phyloP scores from a whole-genome alignment of 2,329 filamentous ascomycete species.

The Davidsoniella neocaledoniae region DNA sequence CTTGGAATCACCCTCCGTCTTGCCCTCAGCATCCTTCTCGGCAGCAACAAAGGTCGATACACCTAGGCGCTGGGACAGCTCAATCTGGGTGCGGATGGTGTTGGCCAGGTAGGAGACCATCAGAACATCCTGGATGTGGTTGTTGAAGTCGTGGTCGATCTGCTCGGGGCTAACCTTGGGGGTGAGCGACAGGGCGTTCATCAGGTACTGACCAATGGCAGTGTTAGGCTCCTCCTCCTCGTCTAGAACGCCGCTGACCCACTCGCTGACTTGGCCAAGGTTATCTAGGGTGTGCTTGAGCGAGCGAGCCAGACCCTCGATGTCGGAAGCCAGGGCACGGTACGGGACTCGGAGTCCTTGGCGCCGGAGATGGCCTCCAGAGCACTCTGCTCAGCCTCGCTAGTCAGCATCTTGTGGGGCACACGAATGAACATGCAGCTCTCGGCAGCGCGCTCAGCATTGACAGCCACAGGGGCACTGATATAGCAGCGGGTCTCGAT shows the following conservation, averaged over 20 bases:
- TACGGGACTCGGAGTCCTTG: slow-evolving; percentile 60
- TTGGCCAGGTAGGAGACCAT: slow-evolving; percentile 97
- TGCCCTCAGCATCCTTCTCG: slow-evolving; percentile 34
- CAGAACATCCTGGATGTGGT: slow-evolving; percentile 97
- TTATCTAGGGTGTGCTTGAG: slow-evolving; percentile 78
- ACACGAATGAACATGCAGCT: slow-evolving; percentile 96
- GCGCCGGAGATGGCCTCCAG: slow-evolving; percentile 74
- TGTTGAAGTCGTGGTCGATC: slow-evolving; percentile 98
- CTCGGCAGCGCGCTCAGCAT: slow-evolving; percentile 84
- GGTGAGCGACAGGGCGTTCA: slow-evolving; percentile 81
- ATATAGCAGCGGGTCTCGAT: slow-evolving; percentile 91
- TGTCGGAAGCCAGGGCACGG: slow-evolving; percentile 66
- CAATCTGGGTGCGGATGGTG: slow-evolving; percentile 97
- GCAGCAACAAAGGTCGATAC: slow-evolving; percentile 46
- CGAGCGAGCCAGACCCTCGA: slow-evolving; percentile 73
- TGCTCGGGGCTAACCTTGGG: slow-evolving; percentile 85
- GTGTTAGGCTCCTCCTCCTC: slow-evolving; percentile 83
- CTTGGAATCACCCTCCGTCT: slow-evolving; percentile 26
- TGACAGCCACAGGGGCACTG: slow-evolving; percentile 85
- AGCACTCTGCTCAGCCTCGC: slow-evolving; percentile 47
- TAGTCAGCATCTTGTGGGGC: slow-evolving; percentile 83
- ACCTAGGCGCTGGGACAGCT: slow-evolving; percentile 85
- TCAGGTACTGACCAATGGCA: slow-evolving; percentile 82
- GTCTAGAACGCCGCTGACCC: slow-evolving; percentile 84
- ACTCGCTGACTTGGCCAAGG: slow-evolving; percentile 79